Conservation (phyloP, 192 early-diverging fungal genomes). For the Mortierella alpina region DNA sequence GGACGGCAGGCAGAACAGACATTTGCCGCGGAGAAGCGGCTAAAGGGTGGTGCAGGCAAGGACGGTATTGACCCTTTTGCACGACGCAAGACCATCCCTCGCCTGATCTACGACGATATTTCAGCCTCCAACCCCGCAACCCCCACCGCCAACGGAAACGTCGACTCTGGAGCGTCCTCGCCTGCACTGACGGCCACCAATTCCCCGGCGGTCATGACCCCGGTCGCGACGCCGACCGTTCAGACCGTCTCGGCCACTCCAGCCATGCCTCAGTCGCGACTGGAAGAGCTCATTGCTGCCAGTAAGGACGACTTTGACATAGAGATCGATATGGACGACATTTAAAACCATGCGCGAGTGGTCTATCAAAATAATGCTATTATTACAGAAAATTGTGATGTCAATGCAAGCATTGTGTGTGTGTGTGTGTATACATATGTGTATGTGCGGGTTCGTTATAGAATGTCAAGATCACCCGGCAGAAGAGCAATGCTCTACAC, state of each 20-base stretch:
- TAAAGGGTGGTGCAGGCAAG: slow-evolving; percentile 17
- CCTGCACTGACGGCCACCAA: neutral
- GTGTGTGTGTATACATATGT: too few species aligned
- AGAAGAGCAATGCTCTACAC: too few species aligned
- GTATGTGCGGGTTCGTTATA: too few species aligned
- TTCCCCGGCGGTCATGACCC: neutral
- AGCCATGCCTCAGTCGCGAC: slow-evolving; percentile 40
- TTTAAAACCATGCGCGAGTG: neutral
- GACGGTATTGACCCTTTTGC: slow-evolving; percentile 52
- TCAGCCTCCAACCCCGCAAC: slow-evolving; percentile 4
- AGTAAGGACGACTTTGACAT: slow-evolving; percentile 49
- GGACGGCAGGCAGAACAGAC: slow-evolving; percentile 56
- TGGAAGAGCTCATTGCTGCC: slow-evolving; percentile 39
- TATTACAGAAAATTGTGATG: too few species aligned
- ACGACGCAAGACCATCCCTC: slow-evolving; percentile 47
- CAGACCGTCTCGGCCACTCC: slow-evolving; percentile 30
- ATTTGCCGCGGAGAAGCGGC: slow-evolving; percentile 29
- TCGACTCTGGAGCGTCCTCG: slow-evolving; percentile 12
- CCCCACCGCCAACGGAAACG: slow-evolving; percentile 13
- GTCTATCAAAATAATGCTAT: too few species aligned
- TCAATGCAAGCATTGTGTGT: too few species aligned
- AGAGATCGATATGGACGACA: slow-evolving; percentile 37
- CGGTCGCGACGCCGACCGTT: neutral
- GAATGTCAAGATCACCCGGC: too few species aligned
- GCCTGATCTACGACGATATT: slow-evolving; percentile 44